These are phyloP conservation scores for Lodderomyces pseudojiufengensis DNA, from an alignment of 1,139 yeast species.

Conservation along the genomic window DNA sequence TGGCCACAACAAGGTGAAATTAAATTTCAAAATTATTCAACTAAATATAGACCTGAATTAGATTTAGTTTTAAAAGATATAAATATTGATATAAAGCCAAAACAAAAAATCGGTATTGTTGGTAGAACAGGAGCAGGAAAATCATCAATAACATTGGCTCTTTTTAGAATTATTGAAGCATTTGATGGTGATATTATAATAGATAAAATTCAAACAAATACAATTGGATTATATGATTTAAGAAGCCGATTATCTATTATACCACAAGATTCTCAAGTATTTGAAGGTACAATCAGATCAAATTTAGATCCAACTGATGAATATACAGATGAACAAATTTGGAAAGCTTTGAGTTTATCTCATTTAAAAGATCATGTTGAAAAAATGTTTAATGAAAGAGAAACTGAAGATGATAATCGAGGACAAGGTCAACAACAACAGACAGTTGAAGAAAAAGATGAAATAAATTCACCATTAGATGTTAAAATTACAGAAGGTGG, in stretches of 20 bases:
- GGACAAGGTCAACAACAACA: neutral
- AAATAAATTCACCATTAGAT: slow-evolving; percentile 48
- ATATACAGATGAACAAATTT: slow-evolving; percentile 71
- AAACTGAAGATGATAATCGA: neutral
- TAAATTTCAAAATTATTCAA: slow-evolving; percentile 68
- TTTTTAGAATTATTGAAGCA: slow-evolving; percentile 88
- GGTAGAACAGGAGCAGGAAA: slow-evolving; percentile 98
- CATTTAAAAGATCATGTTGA: slow-evolving; percentile 76
- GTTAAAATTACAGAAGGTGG: slow-evolving; percentile 51
- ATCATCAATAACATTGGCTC: slow-evolving; percentile 82
- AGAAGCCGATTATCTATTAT: slow-evolving; percentile 85
- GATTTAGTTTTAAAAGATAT: slow-evolving; percentile 77
- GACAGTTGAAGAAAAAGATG: slow-evolving; percentile 16
- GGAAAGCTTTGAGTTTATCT: slow-evolving; percentile 82
- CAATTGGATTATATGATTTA: slow-evolving; percentile 77
- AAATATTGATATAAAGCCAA: slow-evolving; percentile 61
- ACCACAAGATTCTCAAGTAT: slow-evolving; percentile 96
- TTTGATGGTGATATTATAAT: slow-evolving; percentile 67
- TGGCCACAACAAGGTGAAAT: slow-evolving; percentile 86
- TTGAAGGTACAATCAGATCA: slow-evolving; percentile 84
- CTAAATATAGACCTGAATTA: slow-evolving; percentile 81
- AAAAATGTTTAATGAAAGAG: slow-evolving; percentile 45
- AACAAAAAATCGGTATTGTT: slow-evolving; percentile 91
- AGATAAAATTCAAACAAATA: slow-evolving; percentile 65
- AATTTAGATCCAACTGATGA: slow-evolving; percentile 81